Conservation (phyloP, 257 asterid species). For the Vinca minor region DNA sequence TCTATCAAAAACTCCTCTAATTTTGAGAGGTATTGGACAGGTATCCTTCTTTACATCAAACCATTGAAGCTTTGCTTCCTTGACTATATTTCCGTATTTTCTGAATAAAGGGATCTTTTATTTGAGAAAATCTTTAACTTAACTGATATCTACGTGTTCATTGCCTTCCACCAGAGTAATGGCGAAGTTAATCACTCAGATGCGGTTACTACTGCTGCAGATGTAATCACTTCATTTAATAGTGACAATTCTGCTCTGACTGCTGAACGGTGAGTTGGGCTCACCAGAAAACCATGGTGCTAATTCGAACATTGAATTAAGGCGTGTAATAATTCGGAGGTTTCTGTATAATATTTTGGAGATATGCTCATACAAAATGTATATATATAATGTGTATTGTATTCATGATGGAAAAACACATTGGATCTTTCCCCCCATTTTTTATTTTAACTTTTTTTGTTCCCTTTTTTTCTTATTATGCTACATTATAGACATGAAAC, state of each 20-base stretch:
- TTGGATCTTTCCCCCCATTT: background rate
- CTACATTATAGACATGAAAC: too few species aligned
- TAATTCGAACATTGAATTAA: background rate
- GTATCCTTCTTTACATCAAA: constrained; percentile 11
- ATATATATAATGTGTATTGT: constrained; percentile 8
- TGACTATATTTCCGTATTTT: background rate
- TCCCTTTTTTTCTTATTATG: too few species aligned
- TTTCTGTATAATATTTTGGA: constrained; percentile 1
- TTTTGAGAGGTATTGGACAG: constrained; percentile 43
- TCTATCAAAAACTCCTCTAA: constrained; percentile 59
- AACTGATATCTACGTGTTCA: too few species aligned
- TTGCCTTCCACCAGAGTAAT: constrained; percentile 32
- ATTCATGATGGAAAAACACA: background rate
- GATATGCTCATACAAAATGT: constrained; percentile 9
- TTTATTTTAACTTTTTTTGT: too few species aligned
- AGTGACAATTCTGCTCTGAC: constrained; percentile 33
- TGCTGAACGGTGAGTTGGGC: constrained; percentile 14
- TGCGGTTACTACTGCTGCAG: constrained; percentile 31
- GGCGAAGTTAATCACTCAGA: constrained; percentile 45
- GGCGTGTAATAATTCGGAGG: constrained; percentile 10
- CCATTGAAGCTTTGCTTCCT: background rate
- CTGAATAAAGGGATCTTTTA: too few species aligned
- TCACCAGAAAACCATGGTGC: background rate
- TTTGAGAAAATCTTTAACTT: too few species aligned
- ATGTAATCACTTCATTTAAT: constrained; percentile 31